Evolutionary conservation across 352 stramenopile genomes (phyloP), one percentile per base, ranked within the genome.

Genomic region (Phytophthora sojae): DNA sequence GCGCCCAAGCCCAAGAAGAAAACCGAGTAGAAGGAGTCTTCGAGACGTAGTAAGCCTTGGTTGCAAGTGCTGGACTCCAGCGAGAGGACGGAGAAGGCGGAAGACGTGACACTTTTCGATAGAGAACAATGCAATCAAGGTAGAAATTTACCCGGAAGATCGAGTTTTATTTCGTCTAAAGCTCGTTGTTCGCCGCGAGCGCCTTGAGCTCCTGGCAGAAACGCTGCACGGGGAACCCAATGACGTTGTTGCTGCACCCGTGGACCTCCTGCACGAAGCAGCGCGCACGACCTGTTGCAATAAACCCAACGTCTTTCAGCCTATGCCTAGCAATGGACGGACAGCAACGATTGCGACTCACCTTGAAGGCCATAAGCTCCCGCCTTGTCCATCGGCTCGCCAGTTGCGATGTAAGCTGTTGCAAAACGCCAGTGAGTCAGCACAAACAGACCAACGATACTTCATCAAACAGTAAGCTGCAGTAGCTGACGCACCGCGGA

Each of bases 211-310:
- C 88, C n/a, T 71, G 66, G 65, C 77, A 86, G 58, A 95, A 93
- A 29, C 86, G 82, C 68, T 96, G 81, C 55, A 97, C 83, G 0
- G 90, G 91, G 56, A 97, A 96, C 49, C 91, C 90, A 67, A 97
- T 96, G 37, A 97, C 92, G 67, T 97, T 98, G 80, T 97, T 97
- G 71, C 86, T 94, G 78, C 91, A 97, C 53, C 94, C 94, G n/a
- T 88, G 71, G 29, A 98, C 67, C 35, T 80, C 80, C 23, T 71
- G 67, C 12, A 98, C 85, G 57, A 98, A 96, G 64, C 86, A 94
- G 14, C 90, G 88, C 12, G 86, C 88, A 15, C 73, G 72, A 57
- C 83, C 75, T 85, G 2, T 49, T 49, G 30, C 50, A 66, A 23
- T 21, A 61, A 37, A 42, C 45, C 35, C 35, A 12, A 42, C 11